Base-by-base conservation (phyloP, 2,329 filamentous ascomycete species). In the Basipetospora sp. region DNA sequence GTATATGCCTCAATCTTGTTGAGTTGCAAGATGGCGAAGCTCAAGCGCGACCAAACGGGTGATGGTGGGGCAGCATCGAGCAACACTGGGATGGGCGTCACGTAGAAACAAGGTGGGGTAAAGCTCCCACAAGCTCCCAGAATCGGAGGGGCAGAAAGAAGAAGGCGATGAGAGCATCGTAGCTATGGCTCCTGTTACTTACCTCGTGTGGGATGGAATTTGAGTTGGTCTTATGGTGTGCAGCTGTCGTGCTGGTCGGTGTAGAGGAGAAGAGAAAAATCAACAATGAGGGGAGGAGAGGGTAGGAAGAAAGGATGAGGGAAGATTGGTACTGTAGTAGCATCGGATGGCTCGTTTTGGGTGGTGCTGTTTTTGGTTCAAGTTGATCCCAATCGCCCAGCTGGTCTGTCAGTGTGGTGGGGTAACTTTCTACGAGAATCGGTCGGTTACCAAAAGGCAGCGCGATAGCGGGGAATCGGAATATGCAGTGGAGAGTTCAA, bases 41-140 rank as follows among this genome's bases (percentile, higher is more conserved):
- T 25, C 22, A 25, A 25, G 6, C 22, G 15, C 22, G 41, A n/a
- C n/a, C n/a, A n/a, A n/a, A n/a, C n/a, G 25, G n/a, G 17, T 35
- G 16, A 43, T 43, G 41, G 43, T 39, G 41, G 43, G 41, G 43
- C 41, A 41, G 39, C 32, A 41, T 45, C 34, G 36, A 47, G 42
- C 22, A 25, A 11, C 22, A 6, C 11, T 25, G 6, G 22, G 22
- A 25, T 15, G 33, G 39, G 34, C 40, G 39, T 34, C 38, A 43
- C 29, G 39, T 38, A 31, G 35, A 43, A 41, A 30, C 19, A 41
- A 37, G 31, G 30, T 25, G 22, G 28, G 35, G 33, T 3, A 31
- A n/a, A 9, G 16, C 16, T 31, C 22, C 22, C 9, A 31, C n/a
- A 3, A 31, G n/a, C 3, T 31, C 29, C n/a, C 39, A 36, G 42